Conservation (phyloP, 106 monocot species). For the Dioscorea dumetorum region DNA sequence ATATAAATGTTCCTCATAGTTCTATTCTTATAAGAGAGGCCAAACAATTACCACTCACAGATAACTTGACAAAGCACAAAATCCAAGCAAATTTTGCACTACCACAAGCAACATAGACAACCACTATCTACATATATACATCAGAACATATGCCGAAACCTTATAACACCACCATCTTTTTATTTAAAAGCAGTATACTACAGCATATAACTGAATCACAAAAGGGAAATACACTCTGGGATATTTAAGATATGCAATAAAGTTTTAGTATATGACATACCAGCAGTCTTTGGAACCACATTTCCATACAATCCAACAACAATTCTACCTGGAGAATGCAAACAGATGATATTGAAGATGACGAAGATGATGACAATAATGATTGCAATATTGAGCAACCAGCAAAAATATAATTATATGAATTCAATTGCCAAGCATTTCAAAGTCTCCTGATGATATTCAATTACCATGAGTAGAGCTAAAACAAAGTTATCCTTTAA, state of each 20-base stretch:
- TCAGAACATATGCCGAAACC: too few relatives aligned
- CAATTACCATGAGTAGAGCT: background rate
- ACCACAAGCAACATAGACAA: too few relatives aligned
- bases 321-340: conserved; percentile 62
- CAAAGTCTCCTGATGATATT: background rate
- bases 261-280: conserved; percentile 23
- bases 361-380: background rate
- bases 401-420: background rate
- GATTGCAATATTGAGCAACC: background rate
- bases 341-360: background rate
- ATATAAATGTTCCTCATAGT: too few relatives aligned
- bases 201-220: too few relatives aligned
- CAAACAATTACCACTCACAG: background rate
- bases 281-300: conserved; percentile 85
- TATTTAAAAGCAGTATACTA: too few relatives aligned
- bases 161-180: too few relatives aligned
- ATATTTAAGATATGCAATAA: too few relatives aligned
- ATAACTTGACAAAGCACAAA: background rate
- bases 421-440: too few relatives aligned
- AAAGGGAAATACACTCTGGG: too few relatives aligned
- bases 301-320: conserved; percentile 87
- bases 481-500: background rate
- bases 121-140: too few relatives aligned
- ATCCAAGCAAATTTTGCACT: too few relatives aligned
- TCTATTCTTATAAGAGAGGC: too few relatives aligned